These are phyloP conservation scores for Hypoxylon cercidicola DNA, from an alignment of 495 filamentous ascomycete genomes.

Conservation along the genomic window DNA sequence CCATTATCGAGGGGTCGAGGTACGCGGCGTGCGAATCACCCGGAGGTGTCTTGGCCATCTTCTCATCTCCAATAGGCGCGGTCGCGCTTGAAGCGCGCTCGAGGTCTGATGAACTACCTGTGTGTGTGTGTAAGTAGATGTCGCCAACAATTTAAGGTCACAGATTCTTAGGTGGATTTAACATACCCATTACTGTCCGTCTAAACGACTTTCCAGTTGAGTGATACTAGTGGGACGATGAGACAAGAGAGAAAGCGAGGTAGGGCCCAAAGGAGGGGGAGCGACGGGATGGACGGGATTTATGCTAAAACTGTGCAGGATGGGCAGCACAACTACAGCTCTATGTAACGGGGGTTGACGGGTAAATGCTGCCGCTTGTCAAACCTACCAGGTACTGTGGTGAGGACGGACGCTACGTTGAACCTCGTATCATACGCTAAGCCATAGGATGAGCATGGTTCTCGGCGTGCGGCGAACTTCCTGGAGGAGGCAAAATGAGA, in stretches of 20 bases:
- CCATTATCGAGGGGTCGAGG: conserved; percentile 47
- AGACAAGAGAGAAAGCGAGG: conserved; percentile 25
- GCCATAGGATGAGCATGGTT: neutral
- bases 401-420: conserved; percentile 16
- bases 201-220: conserved; percentile 17
- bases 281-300: conserved; percentile 30
- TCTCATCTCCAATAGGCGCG: conserved; percentile 40
- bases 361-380: conserved; percentile 27
- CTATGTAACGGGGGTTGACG: conserved; percentile 23
- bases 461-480: conserved; percentile 22
- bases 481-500: conserved; percentile 22
- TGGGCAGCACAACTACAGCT: conserved; percentile 7
- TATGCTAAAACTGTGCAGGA: conserved; percentile 35
- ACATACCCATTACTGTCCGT: conserved; percentile 40
- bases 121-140: conserved; percentile 10
- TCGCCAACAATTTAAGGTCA: neutral
- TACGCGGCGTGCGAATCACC: conserved; percentile 42
- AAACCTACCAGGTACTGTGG: conserved; percentile 19
- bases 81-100: conserved; percentile 23
- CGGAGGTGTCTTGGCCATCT: conserved; percentile 34
- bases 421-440: conserved; percentile 29
- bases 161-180: neutral
- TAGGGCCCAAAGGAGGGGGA: conserved; percentile 22
- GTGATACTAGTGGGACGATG: conserved; percentile 14
- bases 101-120: conserved; percentile 23